A percentile compares a stretch with the other conserved stretches of the same genome.
Evolutionary conservation across 164 flowering plant species (phyloP).

Genomic region (Aristolochia contorta): DNA sequence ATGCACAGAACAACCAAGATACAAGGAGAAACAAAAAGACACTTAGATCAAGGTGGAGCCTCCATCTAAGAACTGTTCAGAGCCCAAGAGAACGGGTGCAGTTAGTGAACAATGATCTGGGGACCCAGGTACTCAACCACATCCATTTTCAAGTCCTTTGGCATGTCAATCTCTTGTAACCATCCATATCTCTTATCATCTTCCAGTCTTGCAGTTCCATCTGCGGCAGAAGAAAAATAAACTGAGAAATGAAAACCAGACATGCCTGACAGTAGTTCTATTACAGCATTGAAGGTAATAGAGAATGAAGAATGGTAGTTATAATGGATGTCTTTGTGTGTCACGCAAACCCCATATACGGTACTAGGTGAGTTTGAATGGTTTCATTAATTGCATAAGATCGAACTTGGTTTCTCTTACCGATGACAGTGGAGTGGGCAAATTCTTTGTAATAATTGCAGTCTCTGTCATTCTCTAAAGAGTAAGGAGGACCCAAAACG

Average conservation of each 20-base stretch:
- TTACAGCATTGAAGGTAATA: neutral
- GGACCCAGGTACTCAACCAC: slow-evolving; percentile 63
- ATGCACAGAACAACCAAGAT: too few species aligned
- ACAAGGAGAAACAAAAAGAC: too few species aligned
- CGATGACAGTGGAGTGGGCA: slow-evolving; percentile 23
- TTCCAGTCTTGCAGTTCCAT: slow-evolving; percentile 10
- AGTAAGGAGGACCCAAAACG: slow-evolving; percentile 89
- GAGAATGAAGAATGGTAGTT: neutral
- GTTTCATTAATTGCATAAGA: too few species aligned
- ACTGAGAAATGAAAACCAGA: neutral
- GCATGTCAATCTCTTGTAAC: slow-evolving; percentile 71
- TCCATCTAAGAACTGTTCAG: too few species aligned
- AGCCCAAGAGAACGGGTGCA: too few species aligned
- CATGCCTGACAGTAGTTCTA: neutral
- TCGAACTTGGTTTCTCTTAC: slow-evolving; percentile 23
- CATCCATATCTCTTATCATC: slow-evolving; percentile 35
- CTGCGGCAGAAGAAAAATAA: slow-evolving; percentile 7
- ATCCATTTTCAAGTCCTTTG: slow-evolving; percentile 58
- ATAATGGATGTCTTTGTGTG: neutral
- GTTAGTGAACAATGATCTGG: slow-evolving; percentile 13
- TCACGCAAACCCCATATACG: neutral
- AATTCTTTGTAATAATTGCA: slow-evolving; percentile 55
- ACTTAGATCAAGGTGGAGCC: too few species aligned
- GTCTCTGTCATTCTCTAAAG: slow-evolving; percentile 61
- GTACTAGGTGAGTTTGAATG: too few species aligned